These are phyloP conservation scores for Eutrema salsugineum DNA, from an alignment of 441 rosid genomes.

Conservation along the genomic window DNA sequence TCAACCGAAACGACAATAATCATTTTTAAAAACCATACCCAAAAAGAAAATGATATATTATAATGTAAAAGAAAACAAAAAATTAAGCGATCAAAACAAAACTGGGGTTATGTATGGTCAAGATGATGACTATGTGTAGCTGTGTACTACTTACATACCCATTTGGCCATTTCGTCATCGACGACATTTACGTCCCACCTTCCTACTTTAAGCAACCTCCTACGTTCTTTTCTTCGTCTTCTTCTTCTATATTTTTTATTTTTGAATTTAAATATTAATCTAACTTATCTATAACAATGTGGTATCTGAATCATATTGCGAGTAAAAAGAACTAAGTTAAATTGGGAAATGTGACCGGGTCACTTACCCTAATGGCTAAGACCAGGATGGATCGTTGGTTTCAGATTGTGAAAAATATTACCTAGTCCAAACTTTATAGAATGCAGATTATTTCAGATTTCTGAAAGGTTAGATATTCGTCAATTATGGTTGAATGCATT, in stretches of 20 bases:
- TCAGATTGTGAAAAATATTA: too few species aligned
- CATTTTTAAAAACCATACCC: background rate
- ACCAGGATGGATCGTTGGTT: too few species aligned
- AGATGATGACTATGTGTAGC: constrained; percentile 11
- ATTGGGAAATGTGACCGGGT: background rate
- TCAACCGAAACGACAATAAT: background rate
- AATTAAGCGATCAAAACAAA: background rate
- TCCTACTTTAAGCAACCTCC: constrained; percentile 32
- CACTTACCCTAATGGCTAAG: background rate
- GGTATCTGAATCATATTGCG: background rate
- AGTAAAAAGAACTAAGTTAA: background rate
- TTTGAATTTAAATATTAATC: background rate
- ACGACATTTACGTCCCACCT: constrained; percentile 26
- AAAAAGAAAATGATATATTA: background rate
- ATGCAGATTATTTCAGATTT: background rate
- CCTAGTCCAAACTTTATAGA: too few species aligned
- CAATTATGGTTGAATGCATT: background rate
- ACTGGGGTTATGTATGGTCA: constrained; percentile 8
- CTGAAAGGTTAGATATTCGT: background rate
- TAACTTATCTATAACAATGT: background rate
- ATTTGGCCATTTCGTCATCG: constrained; percentile 22
- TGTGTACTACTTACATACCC: background rate
- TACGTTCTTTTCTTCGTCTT: constrained; percentile 14
- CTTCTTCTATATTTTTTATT: background rate
- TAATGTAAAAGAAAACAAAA: background rate